Evolutionary conservation across 352 stramenopile genomes (phyloP).

Genomic region (Globisporangium sylvaticum): DNA sequence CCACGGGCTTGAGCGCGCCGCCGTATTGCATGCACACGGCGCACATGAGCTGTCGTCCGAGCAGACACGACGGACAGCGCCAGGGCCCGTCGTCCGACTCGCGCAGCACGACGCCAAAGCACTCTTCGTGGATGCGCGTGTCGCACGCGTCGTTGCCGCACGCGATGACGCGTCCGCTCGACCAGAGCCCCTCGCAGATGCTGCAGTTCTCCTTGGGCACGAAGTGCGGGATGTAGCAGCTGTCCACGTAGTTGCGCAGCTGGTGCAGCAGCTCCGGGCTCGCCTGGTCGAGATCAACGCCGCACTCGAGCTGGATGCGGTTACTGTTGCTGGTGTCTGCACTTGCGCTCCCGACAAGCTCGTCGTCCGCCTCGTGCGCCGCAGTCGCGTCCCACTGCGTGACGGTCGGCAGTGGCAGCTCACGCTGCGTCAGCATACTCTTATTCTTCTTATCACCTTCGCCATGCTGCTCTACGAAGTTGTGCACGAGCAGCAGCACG

Average conservation of each 20-base stretch:
- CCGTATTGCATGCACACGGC: conserved; percentile 76
- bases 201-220: conserved; percentile 71
- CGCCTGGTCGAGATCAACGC: conserved; percentile 57
- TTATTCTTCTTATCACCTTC: conserved; percentile 13
- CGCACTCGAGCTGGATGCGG: conserved; percentile 49
- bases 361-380: conserved; percentile 2
- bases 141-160: conserved; percentile 70
- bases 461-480: conserved; percentile 25
- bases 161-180: conserved; percentile 55
- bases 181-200: conserved; percentile 82
- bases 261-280: conserved; percentile 46
- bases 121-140: conserved; percentile 76
- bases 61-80: conserved; percentile 72
- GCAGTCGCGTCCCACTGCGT: conserved; percentile 25
- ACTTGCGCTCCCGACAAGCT: background rate
- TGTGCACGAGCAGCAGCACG: conserved; percentile 58
- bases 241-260: conserved; percentile 71
- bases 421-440: conserved; percentile 1
- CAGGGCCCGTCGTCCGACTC: conserved; percentile 50
- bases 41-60: conserved; percentile 65
- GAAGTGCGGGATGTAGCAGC: conserved; percentile 74
- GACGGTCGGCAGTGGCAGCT: conserved; percentile 6
- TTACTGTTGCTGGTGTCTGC: background rate
- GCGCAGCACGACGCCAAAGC: conserved; percentile 71
- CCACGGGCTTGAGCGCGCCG: conserved; percentile 67